Conservation (phyloP, 225 moss, liverwort and hornwort genomes). For the Physcomitrellopsis africana region DNA sequence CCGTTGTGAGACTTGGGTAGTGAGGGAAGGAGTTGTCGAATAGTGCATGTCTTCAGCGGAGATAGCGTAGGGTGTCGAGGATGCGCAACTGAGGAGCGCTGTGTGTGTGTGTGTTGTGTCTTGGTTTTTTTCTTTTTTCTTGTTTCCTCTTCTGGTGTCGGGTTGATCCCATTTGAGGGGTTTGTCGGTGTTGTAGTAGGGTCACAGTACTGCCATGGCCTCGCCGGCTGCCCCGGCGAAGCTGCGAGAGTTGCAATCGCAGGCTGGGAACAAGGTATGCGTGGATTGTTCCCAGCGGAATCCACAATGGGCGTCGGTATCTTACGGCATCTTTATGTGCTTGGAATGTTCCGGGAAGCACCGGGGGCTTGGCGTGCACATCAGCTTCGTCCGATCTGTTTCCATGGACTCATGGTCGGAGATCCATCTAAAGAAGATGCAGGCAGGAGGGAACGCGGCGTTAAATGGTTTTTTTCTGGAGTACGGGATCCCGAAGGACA, state of each 20-base stretch:
- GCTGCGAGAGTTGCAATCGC: constrained; percentile 83
- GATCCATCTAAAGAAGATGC: constrained; percentile 96
- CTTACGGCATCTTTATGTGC: constrained; percentile 98
- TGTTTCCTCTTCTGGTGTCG: neutral
- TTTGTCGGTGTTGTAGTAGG: neutral
- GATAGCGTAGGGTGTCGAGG: neutral
- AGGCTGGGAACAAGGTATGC: constrained; percentile 76
- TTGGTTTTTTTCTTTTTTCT: neutral
- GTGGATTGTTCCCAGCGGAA: constrained; percentile 97
- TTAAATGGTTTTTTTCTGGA: constrained; percentile 76
- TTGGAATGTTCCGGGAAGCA: constrained; percentile 98
- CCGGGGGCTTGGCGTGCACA: constrained; percentile 94
- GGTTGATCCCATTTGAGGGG: neutral
- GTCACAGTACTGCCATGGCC: constrained; percentile 54
- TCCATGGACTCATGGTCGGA: constrained; percentile 99
- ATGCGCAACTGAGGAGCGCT: constrained; percentile 31
- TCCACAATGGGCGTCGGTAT: constrained; percentile 98
- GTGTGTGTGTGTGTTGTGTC: too few relatives aligned
- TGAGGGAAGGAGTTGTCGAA: neutral
- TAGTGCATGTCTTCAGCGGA: neutral
- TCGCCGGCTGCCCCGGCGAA: constrained; percentile 78
- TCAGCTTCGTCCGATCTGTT: constrained; percentile 96
- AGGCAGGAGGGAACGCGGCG: constrained; percentile 79
- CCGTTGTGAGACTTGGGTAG: constrained; percentile 27
- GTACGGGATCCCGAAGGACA: constrained; percentile 92